phyloP scores from a whole-genome alignment of 208 protist species.

The Wallacemonas rigidus region DNA sequence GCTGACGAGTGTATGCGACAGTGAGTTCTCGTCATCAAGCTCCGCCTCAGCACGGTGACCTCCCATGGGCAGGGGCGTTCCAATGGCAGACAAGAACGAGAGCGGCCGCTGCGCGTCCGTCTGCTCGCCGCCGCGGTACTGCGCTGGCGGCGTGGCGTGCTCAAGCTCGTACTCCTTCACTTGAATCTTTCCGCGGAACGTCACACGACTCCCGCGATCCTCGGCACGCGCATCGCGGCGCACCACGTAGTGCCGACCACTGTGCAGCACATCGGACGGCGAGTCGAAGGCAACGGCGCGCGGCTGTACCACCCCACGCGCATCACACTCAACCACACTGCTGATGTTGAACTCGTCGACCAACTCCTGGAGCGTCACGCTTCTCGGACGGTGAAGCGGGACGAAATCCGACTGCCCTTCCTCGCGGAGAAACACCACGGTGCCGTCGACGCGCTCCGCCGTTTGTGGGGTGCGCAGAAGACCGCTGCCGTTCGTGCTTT shows the following conservation, averaged over 20 bases:
- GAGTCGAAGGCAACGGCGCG: conserved; percentile 83
- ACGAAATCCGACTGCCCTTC: conserved; percentile 44
- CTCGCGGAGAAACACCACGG: conserved; percentile 55
- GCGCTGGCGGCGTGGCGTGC: conserved; percentile 31
- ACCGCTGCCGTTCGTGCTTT: background rate
- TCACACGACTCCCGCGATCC: conserved; percentile 50
- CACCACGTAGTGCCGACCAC: conserved; percentile 80
- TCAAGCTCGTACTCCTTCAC: conserved; percentile 84
- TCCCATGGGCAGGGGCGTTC: conserved; percentile 7
- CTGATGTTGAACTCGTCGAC: conserved; percentile 82
- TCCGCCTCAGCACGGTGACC: background rate
- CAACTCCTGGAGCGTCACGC: conserved; percentile 68
- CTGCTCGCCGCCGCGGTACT: background rate
- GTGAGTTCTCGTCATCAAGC: conserved; percentile 13
- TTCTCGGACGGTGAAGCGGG: conserved; percentile 50
- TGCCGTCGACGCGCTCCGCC: conserved; percentile 15
- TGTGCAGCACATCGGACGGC: conserved; percentile 74
- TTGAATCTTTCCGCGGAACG: conserved; percentile 77
- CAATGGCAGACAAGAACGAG: conserved; percentile 17
- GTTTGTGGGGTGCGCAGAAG: background rate
- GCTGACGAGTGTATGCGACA: conserved; percentile 11
- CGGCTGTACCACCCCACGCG: conserved; percentile 55
- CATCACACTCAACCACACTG: conserved; percentile 85
- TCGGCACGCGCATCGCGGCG: conserved; percentile 54
- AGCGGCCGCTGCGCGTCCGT: background rate